Percentiles rank a stretch among this genome's conserved stretches.
Evolutionary conservation across 352 stramenopile genomes (phyloP).

Genomic region (Thraustochytrium striatum): DNA sequence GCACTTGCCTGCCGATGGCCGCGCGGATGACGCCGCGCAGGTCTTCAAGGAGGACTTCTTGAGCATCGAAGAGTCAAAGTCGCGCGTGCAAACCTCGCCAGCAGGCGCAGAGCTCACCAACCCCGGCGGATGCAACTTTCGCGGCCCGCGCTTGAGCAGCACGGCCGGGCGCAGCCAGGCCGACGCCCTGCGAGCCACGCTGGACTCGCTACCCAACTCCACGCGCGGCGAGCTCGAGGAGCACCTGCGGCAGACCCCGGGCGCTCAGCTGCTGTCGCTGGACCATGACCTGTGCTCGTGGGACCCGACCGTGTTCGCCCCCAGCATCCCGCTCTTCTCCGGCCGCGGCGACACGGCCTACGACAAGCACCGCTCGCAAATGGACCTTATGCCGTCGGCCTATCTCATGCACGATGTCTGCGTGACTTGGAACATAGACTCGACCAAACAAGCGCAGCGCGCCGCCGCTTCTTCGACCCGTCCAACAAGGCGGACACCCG

Average conservation of each 20-base stretch:
- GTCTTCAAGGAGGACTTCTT: too few relatives aligned
- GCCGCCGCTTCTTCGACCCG: slow-evolving; percentile 15
- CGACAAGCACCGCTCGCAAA: not conserved
- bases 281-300: slow-evolving; percentile 47
- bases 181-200: not conserved
- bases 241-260: slow-evolving; percentile 67
- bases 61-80: too few relatives aligned
- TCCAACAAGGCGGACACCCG: slow-evolving; percentile 9
- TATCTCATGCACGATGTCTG: slow-evolving; percentile 48
- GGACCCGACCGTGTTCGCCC: slow-evolving; percentile 23
- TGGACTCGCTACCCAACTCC: not conserved
- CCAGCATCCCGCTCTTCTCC: not conserved
- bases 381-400: not conserved
- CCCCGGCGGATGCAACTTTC: not conserved
- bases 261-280: slow-evolving; percentile 63
- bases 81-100: too few relatives aligned
- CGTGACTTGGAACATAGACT: slow-evolving; percentile 43
- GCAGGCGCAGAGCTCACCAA: too few relatives aligned
- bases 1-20: too few relatives aligned
- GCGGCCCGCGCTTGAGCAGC: slow-evolving; percentile 59
- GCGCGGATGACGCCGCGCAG: too few relatives aligned
- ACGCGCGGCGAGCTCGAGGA: not conserved
- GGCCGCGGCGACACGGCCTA: not conserved
- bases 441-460: slow-evolving; percentile 34
- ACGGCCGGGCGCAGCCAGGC: not conserved